Evolutionary conservation across 2,329 filamentous ascomycete species (phyloP), one percentile per base, ranked within the genome.

Genomic region (Xylariaceae sp.): DNA sequence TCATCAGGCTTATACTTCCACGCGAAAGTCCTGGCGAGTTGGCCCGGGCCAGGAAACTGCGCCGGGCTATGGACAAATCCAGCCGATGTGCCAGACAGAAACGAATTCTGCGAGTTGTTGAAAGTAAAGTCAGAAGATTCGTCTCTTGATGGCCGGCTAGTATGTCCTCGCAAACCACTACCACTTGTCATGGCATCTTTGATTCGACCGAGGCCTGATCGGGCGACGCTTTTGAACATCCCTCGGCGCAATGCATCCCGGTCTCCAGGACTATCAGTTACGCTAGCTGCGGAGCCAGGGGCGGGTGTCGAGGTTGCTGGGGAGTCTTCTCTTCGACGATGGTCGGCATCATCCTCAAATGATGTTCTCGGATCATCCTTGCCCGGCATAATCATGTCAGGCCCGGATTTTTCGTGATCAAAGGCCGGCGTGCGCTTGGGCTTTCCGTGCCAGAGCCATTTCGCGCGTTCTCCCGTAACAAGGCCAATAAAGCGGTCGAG

Each of bases 381-480:
- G 30, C 79, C 79, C 51, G 86, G 81, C 1, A 79, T 68, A 41
- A 73, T 59, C 53, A 76, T 67, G 15, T 81, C 78, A 12, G 76
- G 70, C 10, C 73, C 67, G 2, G 75, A 71, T 45, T 72, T 74
- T 4, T 79, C 76, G 45, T 73, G 71, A n/a, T 74, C 71, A 8
- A 78, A 75, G 2, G 71, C 64, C 1, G 70, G 69, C 2, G 74
- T 80, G 66, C 92, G 90, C 56, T 86, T 84, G 36, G 89, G 81
- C 69, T 96, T 97, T 15, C 92, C 94, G 57, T 89, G 80, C 94
- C 94, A 99, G 1, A 99, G 78, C 90, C 92, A 97, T 69, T 95
- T 96, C 15, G 89, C 80, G 52, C 88, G 83, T 67, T 94, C 89
- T 32, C 94, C 92, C 57, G 85, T 86, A 0, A 87, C 83, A 22